These are phyloP conservation scores for Yueomyces sp. DNA, from an alignment of 805 yeast species.

Conservation along the genomic window DNA sequence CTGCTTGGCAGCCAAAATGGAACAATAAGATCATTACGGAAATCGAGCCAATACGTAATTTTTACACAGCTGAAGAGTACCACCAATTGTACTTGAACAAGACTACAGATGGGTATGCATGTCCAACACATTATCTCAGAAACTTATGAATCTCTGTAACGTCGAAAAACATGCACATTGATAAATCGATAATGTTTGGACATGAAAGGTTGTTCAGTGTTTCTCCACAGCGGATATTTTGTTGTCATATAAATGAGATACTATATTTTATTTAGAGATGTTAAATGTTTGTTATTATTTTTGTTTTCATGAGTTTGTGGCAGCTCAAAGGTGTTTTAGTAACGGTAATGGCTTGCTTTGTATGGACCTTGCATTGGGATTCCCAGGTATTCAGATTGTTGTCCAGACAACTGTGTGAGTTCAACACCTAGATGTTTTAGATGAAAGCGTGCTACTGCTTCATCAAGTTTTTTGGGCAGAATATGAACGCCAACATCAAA, in stretches of 20 bases:
- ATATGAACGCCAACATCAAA: conserved; percentile 88
- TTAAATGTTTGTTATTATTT: no score
- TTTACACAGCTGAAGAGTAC: conserved; percentile 92
- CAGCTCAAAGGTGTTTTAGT: conserved; percentile 33
- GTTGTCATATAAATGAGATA: not conserved
- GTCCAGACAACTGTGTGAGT: conserved; percentile 61
- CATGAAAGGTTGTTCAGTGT: no score
- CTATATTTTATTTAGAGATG: not conserved
- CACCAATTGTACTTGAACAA: conserved; percentile 73
- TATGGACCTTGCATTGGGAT: conserved; percentile 87
- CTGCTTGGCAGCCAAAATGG: conserved; percentile 58
- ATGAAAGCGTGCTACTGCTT: conserved; percentile 96
- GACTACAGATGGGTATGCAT: conserved; percentile 79
- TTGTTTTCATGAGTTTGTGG: no score
- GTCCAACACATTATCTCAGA: conserved; percentile 80
- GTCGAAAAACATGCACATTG: not conserved
- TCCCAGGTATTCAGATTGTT: conserved; percentile 90
- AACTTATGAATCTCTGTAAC: conserved; percentile 7
- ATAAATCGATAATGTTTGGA: not conserved
- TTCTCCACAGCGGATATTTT: no score
- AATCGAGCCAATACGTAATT: conserved; percentile 52
- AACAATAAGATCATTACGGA: conserved; percentile 52
- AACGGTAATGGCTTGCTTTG: conserved; percentile 98
- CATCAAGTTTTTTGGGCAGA: conserved; percentile 96
- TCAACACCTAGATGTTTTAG: conserved; percentile 87